Conservation (phyloP, 139 green algal species). For the Chlamydomonas asymmetrica region DNA sequence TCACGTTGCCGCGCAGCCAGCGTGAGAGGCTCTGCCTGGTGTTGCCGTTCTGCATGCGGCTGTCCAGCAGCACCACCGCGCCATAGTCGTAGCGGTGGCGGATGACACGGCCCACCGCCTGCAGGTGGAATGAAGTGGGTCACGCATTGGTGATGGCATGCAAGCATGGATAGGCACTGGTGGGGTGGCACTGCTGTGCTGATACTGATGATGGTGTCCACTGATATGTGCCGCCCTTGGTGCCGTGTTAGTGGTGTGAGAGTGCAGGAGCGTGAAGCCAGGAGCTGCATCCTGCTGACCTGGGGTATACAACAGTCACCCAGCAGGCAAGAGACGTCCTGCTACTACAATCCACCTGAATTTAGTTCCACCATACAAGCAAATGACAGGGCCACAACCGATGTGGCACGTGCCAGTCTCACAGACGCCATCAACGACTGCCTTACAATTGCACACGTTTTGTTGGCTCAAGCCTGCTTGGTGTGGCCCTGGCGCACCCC, state of each 20-base stretch:
- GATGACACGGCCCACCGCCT: conserved; percentile 91
- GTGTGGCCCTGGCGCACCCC: not conserved
- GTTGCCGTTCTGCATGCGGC: conserved; percentile 62
- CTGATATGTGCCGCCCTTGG: not conserved
- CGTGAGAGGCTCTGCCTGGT: conserved; percentile 64
- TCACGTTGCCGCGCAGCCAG: conserved; percentile 63
- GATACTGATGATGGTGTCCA: not conserved
- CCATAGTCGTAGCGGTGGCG: conserved; percentile 91
- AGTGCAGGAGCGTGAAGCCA: not conserved
- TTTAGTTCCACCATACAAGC: not conserved
- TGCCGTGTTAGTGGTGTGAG: not conserved
- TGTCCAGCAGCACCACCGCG: conserved; percentile 92
- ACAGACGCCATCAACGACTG: not conserved
- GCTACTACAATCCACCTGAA: not conserved
- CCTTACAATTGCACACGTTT: not conserved
- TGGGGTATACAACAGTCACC: not conserved
- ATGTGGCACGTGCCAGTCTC: not conserved
- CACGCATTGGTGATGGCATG: not conserved
- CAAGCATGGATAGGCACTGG: not conserved
- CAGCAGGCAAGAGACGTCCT: not conserved
- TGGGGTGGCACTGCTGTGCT: not conserved
- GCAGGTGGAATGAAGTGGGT: too few relatives aligned
- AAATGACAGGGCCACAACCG: too few relatives aligned
- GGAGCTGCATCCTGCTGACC: not conserved
- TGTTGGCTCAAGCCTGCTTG: not conserved